Conservation (phyloP, 768 basidiomycete species). For the Boletus rufocinnamomeus region DNA sequence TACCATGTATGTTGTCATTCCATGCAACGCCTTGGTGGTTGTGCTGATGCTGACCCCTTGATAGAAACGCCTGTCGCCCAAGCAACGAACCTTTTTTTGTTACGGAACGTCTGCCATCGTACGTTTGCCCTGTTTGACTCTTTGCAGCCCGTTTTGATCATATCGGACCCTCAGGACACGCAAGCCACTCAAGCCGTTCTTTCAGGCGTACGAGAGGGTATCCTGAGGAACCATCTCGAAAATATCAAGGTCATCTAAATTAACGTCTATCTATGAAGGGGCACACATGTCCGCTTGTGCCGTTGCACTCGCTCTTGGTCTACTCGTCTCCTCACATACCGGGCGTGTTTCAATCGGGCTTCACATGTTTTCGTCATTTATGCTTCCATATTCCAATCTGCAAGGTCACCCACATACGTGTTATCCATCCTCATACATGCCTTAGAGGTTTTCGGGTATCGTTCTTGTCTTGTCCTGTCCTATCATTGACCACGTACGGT, state of each 20-base stretch:
- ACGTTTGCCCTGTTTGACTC: conserved; percentile 27
- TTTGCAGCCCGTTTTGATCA: neutral
- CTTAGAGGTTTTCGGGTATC: too few species aligned
- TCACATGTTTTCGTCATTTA: neutral
- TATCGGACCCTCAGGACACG: conserved; percentile 35
- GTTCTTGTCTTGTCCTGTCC: too few species aligned
- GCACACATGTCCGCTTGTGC: neutral
- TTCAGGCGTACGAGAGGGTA: conserved; percentile 45
- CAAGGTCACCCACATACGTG: neutral
- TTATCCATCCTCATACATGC: neutral
- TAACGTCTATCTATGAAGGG: neutral
- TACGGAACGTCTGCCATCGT: conserved; percentile 75
- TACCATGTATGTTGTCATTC: conserved; percentile 52
- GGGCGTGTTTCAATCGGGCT: neutral
- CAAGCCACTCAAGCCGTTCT: conserved; percentile 40
- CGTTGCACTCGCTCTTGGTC: neutral
- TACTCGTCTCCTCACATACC: neutral
- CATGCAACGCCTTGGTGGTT: neutral
- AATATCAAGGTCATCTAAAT: conserved; percentile 32
- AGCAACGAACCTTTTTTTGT: conserved; percentile 60
- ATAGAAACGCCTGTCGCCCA: conserved; percentile 59
- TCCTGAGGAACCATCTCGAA: conserved; percentile 36
- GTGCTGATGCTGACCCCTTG: conserved; percentile 3
- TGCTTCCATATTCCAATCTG: neutral
- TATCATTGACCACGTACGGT: too few species aligned